Evolutionary conservation across 306 rosid genomes (phyloP), one percentile per base, ranked within the genome.

Genomic region (Acacia melanoxylon): DNA sequence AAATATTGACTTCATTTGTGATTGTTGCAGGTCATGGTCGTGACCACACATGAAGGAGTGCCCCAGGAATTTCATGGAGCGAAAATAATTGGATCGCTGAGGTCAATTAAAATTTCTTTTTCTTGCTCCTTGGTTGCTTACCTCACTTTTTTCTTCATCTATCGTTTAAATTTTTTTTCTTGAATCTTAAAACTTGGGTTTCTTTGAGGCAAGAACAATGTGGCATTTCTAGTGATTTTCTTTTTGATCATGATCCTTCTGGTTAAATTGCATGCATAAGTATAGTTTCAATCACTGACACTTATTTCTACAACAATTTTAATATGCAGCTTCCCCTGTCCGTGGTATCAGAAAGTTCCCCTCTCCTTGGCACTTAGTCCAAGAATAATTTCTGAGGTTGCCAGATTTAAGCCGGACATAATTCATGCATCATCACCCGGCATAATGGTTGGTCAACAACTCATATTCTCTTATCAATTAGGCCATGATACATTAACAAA

Each of bases 1-100:
- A 33, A 33, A 45, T 59, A 56, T 19, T 52, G 56, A 25, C 29
- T 51, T 85, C 76, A 29, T 71, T 78, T 58, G 68, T 78, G 52
- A 24, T 22, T 87, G 79, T 17, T 76, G 54, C 58, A 96, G 99
- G 97, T 96, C 79, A 88, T 96, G 97, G 98, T 96, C 62, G 97
- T 96, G 85, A 96, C 99, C 52, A 96, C 98, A 25, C 99, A 93
- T 76, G 97, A 92, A 92, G 99, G 99, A 67, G 97, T 93, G 8
- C 99, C 99, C 1, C 51, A 85, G 24, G 99, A 96, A 83, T 96
- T 96, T 88, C 85, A 96, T 76, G 98, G 99, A 63, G 99, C 99
- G 52, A 91, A 90, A 82, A 81, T 89, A 80, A 90, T 96, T 79
- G 99, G 98, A 85, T 96, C 99, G 10, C 81, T 93, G 25, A 96